Conservation (phyloP, 1,284 basidiomycete genomes). For the Malassezia brasiliensis region DNA sequence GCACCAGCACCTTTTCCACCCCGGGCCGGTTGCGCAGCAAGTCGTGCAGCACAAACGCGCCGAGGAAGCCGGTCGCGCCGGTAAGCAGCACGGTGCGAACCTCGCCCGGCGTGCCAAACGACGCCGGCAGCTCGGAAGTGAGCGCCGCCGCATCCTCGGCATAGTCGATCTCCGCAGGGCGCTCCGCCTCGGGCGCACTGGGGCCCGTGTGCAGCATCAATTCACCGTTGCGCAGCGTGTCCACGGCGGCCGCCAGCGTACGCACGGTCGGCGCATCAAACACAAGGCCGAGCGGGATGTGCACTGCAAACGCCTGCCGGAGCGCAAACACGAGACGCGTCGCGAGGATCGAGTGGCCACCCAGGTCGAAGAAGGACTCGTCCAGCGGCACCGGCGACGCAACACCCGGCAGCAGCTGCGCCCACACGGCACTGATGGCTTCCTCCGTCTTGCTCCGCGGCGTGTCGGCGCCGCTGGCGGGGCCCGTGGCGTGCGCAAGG, state of each 20-base stretch:
- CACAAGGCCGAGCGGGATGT: conserved; percentile 82
- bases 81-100: conserved; percentile 77
- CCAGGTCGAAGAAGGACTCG: conserved; percentile 96
- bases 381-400: conserved; percentile 71
- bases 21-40: conserved; percentile 58
- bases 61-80: conserved; percentile 92
- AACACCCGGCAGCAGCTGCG: conserved; percentile 68
- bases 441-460: conserved; percentile 62
- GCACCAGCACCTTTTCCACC: conserved; percentile 79
- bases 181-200: conserved; percentile 28
- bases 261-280: conserved; percentile 83
- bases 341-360: conserved; percentile 95
- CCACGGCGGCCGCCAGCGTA: conserved; percentile 71
- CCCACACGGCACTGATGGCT: conserved; percentile 68
- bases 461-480: conserved; percentile 14
- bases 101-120: conserved; percentile 19
- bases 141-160: conserved; percentile 68
- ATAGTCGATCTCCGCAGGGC: conserved; percentile 53
- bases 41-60: conserved; percentile 80
- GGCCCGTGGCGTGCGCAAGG: conserved; percentile 25
- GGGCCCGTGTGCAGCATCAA: conserved; percentile 56
- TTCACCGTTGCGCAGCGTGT: conserved; percentile 66
- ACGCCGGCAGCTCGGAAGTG: conserved; percentile 47
- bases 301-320: conserved; percentile 79
- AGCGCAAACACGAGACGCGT: conserved; percentile 95